These are phyloP conservation scores for Mycena chlorophos DNA, from an alignment of 768 basidiomycete genomes.

Conservation along the genomic window DNA sequence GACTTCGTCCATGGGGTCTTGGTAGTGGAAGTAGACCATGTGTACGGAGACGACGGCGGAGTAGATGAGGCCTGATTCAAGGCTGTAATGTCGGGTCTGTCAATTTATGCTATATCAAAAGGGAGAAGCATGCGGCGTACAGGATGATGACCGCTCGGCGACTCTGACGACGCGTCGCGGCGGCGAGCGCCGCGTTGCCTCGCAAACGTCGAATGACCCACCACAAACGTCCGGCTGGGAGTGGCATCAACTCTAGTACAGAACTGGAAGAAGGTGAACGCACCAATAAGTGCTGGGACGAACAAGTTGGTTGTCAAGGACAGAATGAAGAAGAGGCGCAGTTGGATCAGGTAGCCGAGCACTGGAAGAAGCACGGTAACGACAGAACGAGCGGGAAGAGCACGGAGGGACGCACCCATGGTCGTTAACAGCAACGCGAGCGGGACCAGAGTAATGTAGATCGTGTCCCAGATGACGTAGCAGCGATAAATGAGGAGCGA, in stretches of 20 bases:
- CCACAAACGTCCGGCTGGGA: conserved; percentile 37
- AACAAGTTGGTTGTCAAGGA: conserved; percentile 37
- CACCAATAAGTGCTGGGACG: conserved; percentile 37
- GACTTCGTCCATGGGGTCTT: conserved; percentile 14
- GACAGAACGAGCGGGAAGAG: background rate
- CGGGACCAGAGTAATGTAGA: conserved; percentile 30
- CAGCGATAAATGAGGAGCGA: conserved; percentile 38
- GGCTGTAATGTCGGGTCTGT: conserved; percentile 23
- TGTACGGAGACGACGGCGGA: conserved; percentile 31
- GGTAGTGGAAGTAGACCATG: conserved; percentile 15
- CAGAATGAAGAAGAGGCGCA: conserved; percentile 22
- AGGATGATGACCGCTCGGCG: conserved; percentile 37
- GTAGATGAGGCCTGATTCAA: conserved; percentile 42
- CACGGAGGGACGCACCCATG: conserved; percentile 29
- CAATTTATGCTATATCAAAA: background rate
- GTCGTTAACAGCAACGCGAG: conserved; percentile 32
- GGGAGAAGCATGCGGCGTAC: conserved; percentile 24
- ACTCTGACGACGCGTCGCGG: conserved; percentile 32
- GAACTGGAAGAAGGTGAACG: background rate
- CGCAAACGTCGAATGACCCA: conserved; percentile 32
- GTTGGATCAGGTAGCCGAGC: conserved; percentile 35
- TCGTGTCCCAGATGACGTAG: conserved; percentile 39
- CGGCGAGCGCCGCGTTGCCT: conserved; percentile 24
- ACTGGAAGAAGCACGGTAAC: conserved; percentile 25
- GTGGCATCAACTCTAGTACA: background rate